A percentile compares a stretch with the other conserved stretches of the same genome.
phyloP scores from a whole-genome alignment of 2,329 filamentous ascomycete genomes.

The Cercospora janseana region DNA sequence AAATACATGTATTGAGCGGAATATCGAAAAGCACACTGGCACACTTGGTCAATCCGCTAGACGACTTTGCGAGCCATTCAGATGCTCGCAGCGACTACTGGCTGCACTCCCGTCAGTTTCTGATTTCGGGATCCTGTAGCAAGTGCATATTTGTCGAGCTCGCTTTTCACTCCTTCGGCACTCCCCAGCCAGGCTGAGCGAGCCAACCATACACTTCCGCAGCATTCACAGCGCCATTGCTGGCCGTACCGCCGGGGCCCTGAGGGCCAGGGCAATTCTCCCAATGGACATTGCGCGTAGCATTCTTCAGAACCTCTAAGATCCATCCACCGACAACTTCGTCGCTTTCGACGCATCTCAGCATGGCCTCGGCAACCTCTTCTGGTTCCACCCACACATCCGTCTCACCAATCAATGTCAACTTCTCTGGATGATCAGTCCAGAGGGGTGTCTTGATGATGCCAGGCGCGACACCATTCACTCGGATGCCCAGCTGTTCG shows the following conservation, averaged over 20 bases:
- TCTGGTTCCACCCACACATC: constrained; percentile 61
- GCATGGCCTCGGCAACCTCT: constrained; percentile 60
- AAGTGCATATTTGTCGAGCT: too few species aligned
- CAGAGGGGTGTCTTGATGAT: constrained; percentile 62
- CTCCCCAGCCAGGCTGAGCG: constrained; percentile 51
- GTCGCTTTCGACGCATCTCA: constrained; percentile 54
- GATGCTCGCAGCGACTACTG: too few species aligned
- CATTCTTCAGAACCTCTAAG: constrained; percentile 55
- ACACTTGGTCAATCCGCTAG: too few species aligned
- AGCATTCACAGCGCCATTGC: constrained; percentile 43
- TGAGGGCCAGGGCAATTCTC: constrained; percentile 56
- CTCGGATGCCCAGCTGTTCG: constrained; percentile 51
- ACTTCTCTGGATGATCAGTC: constrained; percentile 61
- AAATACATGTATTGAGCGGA: too few species aligned
- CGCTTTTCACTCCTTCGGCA: constrained; percentile 25
- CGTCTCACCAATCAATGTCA: constrained; percentile 50
- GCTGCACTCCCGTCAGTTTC: too few species aligned
- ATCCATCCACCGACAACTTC: constrained; percentile 52
- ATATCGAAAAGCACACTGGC: too few species aligned
- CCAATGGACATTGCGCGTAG: constrained; percentile 51
- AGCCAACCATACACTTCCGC: constrained; percentile 54
- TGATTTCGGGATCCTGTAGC: too few species aligned
- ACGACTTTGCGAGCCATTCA: too few species aligned
- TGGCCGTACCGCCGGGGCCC: constrained; percentile 42
- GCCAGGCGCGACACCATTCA: constrained; percentile 60